Evolutionary conservation across 495 filamentous ascomycete species (phyloP), one percentile per base, ranked within the genome.

Genomic region (Trichoderma asperelloides): DNA sequence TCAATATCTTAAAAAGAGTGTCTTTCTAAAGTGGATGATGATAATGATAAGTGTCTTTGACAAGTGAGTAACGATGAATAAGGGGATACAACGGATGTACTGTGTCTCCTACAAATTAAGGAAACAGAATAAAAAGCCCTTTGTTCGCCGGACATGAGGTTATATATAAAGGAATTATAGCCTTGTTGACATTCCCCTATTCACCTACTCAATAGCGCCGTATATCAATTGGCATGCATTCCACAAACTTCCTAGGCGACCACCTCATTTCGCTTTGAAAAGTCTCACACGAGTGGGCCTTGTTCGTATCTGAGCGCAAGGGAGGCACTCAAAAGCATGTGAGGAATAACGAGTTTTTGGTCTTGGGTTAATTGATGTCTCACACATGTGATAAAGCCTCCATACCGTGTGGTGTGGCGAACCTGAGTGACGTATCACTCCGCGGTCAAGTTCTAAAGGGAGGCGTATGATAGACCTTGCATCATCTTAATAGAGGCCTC

Each of bases 241-340:
- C 55, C 55, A 30, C 25, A 11, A 1, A 27, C 21, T 21, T 60
- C 27, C 55, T 60, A 16, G 55, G 25, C 55, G 8, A 60, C 55
- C 47, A 25, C 55, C 55, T 60, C 55, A 60, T 60, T 60, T 30
- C 25, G 55, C 55, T 60, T 60, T 60, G 27, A 18, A 30, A 60
- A 30, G 55, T 60, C 55, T 60, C 55, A 60, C 25, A 60, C 13
- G n/a, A 25, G 55, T 60, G 55, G 23, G n/a, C 23, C 55, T 60
- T 27, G 55, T 23, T 60, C 25, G 55, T 33, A 30, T 30, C 4
- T 60, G 55, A 25, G 27, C 55, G 55, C 25, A 60, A 60, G 55
- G 55, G 55, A 60, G 55, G 25, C 27, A 27, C 27, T 30, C 9
- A 30, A 30, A 60, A 27, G 55, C 25, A 60, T 60, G 12, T 60